Conservation (phyloP, 2,329 filamentous ascomycete genomes). For the Diaporthe longicolla region DNA sequence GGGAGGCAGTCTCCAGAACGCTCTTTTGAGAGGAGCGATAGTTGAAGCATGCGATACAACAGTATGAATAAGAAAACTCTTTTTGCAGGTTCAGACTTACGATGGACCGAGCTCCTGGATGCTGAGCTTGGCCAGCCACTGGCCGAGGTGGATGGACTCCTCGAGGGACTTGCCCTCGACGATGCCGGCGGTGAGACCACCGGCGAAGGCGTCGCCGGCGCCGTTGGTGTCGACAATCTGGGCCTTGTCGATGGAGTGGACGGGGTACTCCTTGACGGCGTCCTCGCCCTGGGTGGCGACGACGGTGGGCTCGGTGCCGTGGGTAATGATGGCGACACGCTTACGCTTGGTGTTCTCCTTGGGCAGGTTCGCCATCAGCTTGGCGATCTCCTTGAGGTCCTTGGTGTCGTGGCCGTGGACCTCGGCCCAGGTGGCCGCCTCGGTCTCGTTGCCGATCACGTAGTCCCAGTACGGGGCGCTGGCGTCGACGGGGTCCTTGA, state of each 20-base stretch:
- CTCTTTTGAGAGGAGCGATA: slow-evolving; percentile 39
- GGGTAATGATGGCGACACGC: slow-evolving; percentile 91
- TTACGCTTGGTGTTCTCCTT: slow-evolving; percentile 92
- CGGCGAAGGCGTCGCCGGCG: slow-evolving; percentile 96
- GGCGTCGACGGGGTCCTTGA: slow-evolving; percentile 94
- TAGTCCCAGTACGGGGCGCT: slow-evolving; percentile 94
- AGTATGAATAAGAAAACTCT: slow-evolving; percentile 29
- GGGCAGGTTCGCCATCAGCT: slow-evolving; percentile 86
- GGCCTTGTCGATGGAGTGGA: slow-evolving; percentile 81
- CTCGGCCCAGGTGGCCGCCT: slow-evolving; percentile 89
- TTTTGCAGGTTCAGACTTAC: slow-evolving; percentile 83
- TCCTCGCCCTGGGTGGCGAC: slow-evolving; percentile 82
- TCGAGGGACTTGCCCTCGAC: slow-evolving; percentile 86
- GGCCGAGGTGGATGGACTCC: slow-evolving; percentile 88
- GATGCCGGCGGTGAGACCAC: slow-evolving; percentile 91
- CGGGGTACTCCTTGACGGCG: slow-evolving; percentile 81
- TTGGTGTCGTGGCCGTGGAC: slow-evolving; percentile 81
- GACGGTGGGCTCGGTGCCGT: slow-evolving; percentile 92
- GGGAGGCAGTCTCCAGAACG: slow-evolving; percentile 29
- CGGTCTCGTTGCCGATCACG: slow-evolving; percentile 96
- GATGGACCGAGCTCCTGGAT: slow-evolving; percentile 96
- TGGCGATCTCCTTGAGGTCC: slow-evolving; percentile 87
- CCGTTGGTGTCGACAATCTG: slow-evolving; percentile 97
- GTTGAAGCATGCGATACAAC: slow-evolving; percentile 23
- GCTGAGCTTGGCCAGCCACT: slow-evolving; percentile 95